phyloP scores from a whole-genome alignment of 2,329 filamentous ascomycete genomes.

The Diatrype stigma region DNA sequence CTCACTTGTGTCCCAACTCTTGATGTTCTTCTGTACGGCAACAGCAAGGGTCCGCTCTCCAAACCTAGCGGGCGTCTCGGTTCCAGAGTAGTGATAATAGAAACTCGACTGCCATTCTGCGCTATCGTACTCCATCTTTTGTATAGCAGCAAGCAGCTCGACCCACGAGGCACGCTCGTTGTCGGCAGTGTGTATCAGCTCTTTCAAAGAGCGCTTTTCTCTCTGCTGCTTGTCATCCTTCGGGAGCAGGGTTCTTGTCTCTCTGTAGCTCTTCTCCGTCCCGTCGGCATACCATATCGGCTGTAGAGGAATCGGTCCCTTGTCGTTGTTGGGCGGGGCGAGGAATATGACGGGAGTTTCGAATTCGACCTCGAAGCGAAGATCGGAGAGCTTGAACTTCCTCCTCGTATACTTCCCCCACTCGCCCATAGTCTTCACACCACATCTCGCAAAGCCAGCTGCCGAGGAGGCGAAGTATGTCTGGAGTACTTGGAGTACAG shows the following conservation, averaged over 20 bases:
- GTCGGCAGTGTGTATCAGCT: conserved; percentile 29
- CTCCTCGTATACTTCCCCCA: conserved; percentile 14
- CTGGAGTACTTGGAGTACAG: conserved; percentile 14
- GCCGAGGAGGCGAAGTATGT: conserved; percentile 13
- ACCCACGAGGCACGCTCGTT: conserved; percentile 35
- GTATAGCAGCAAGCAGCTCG: conserved; percentile 25
- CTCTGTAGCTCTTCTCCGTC: conserved; percentile 10
- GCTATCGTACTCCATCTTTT: conserved; percentile 27
- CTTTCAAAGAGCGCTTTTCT: conserved; percentile 2
- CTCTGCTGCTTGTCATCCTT: conserved; percentile 4
- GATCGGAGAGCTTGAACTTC: conserved; percentile 12
- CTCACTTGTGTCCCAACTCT: conserved; percentile 19
- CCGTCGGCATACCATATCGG: conserved; percentile 16
- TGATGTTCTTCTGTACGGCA: conserved; percentile 14
- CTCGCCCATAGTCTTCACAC: conserved; percentile 14
- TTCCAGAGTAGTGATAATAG: conserved; percentile 1
- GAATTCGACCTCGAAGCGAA: conserved; percentile 21
- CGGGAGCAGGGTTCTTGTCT: conserved; percentile 9
- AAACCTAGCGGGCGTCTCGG: neutral
- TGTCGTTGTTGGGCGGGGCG: conserved; percentile 11
- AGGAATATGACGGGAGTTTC: conserved; percentile 20
- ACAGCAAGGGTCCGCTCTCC: conserved; percentile 12
- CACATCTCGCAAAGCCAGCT: conserved; percentile 5
- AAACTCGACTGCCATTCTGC: conserved; percentile 19
- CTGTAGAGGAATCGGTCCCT: conserved; percentile 10